Percentiles rank a stretch among this genome's conserved stretches.
Evolutionary conservation across 495 filamentous ascomycete species (phyloP).

Genomic region (Copromyces sp.): DNA sequence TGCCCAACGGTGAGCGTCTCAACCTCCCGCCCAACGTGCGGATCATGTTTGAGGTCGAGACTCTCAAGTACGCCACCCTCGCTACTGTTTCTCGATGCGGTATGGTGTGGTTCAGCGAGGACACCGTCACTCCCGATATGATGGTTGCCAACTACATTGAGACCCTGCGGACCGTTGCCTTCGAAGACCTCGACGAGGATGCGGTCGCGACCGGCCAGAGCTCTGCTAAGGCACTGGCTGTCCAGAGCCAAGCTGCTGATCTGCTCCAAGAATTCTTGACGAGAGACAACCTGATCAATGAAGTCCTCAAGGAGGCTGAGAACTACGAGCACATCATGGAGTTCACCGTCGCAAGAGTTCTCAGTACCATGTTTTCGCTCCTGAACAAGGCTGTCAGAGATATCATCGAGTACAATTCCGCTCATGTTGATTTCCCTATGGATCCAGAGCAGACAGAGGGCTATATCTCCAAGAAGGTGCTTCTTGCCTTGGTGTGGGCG

Average conservation of each 20-base stretch:
- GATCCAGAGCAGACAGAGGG: slow-evolving; percentile 80
- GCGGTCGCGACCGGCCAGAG: slow-evolving; percentile 69
- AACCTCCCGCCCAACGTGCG: slow-evolving; percentile 89
- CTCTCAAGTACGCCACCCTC: slow-evolving; percentile 92
- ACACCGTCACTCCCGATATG: slow-evolving; percentile 87
- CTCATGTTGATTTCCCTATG: slow-evolving; percentile 88
- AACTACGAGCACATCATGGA: slow-evolving; percentile 95
- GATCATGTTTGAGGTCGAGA: slow-evolving; percentile 99
- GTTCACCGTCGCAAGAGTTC: slow-evolving; percentile 77
- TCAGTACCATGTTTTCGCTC: slow-evolving; percentile 90
- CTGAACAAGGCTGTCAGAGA: slow-evolving; percentile 87
- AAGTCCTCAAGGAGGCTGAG: slow-evolving; percentile 64
- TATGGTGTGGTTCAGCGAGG: slow-evolving; percentile 99
- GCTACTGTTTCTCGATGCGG: slow-evolving; percentile 97
- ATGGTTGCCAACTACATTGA: slow-evolving; percentile 87
- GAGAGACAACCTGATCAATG: slow-evolving; percentile 64
- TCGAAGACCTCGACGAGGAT: slow-evolving; percentile 93
- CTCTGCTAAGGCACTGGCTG: slow-evolving; percentile 61
- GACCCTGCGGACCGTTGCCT: slow-evolving; percentile 64
- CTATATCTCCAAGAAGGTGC: slow-evolving; percentile 83
- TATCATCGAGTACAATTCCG: slow-evolving; percentile 87
- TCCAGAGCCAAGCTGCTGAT: slow-evolving; percentile 66
- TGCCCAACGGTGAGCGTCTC: slow-evolving; percentile 95
- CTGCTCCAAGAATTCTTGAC: slow-evolving; percentile 66
- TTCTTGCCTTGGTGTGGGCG: slow-evolving; percentile 87